Base-by-base conservation (phyloP, 805 yeast species). In the Ogataea ramenticola region DNA sequence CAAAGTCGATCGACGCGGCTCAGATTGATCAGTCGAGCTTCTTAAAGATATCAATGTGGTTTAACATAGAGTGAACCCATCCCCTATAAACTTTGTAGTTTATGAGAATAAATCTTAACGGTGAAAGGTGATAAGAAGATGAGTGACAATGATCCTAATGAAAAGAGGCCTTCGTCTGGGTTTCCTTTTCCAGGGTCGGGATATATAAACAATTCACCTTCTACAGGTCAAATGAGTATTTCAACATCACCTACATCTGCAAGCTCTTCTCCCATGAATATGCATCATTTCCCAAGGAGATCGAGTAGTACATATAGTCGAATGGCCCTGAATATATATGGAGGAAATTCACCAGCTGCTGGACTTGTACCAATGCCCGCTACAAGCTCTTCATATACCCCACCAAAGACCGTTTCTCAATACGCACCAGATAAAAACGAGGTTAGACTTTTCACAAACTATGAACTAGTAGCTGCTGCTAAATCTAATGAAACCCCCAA, bases 271-370 rank as follows among this genome's bases (percentile, higher is more conserved):
- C 22, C 32, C 3, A 37, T n/a, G 7, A 26, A 16, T 37, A 16
- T 5, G 7, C 12, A n/a, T 24, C 40, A 24, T 50, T 16, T 54
- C 53, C 24, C 48, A 66, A 36, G 49, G 61, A 22, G 40, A 6
- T 54, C 60, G 3, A 58, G 65, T 43, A 65, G 65, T 2, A 53
- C 50, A 31, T 60, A 76, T 46, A 77, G 82, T 4, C 66, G 79
- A 39, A 71, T 79, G 58, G 82, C 84, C 0, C 78, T 75, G 64
- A 74, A 77, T 51, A 75, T 78, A 32, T 79, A 79, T 57, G 82
- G 82, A 17, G 31, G 22, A 7, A 54, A 50, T 29, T 54, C 64
- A 17, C 51, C 60, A 12, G 31, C 40, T 16, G 10, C 15, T 27
- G 21, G 26, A 3, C 15, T 37, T 6, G 12, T 32, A 3, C 40